Base-by-base conservation (phyloP, 108 stramenopile species). In the Aurantiochytrium sp. region DNA sequence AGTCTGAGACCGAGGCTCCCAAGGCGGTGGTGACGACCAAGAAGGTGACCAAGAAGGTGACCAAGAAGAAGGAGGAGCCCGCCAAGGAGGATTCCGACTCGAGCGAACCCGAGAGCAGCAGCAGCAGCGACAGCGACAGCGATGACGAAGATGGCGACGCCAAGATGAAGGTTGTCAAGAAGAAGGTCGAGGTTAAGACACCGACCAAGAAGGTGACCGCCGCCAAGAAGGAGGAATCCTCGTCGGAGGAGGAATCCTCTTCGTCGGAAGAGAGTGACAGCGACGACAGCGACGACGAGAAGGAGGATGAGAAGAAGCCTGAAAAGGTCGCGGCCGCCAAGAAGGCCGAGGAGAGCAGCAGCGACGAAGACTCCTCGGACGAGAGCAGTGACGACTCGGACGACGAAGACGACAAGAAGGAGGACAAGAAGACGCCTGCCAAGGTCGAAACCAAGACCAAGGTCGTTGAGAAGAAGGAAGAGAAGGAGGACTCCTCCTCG, bases 361-460 rank as follows among this genome's bases (percentile, higher is more conserved):
- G 43, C 91, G 90, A 90, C 14, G 49, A 45, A 6, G 59, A 59
- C 88, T 91, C 90, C 59, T 51, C 57, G 83, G 89, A 88, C 59
- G 57, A 53, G 43, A 72, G 69, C 58, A 53, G 49, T 88, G 90
- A 90, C 72, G 69, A 59, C 58, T 92, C 93, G 69, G 72, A 60
- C 12, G 69, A 59, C 58, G 92, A 93, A 59, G 72, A 60, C 19
- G 94, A 94, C 69, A 91, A 92, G 49, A 91, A 72, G 72, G 2
- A 12, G 12, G 42, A 87, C 5, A 59, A 58, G 87, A 60, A 89
- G 88, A 91, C 16, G 71, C 64, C 69, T 60, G 89, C 58, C 72
- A 89, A 64, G 88, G 35, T 45, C 69, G 89, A 76, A 14, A 44
- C 16, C 5, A 10, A 43, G 43, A 4, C 89, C 51, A 45, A 58